Evolutionary conservation across 805 yeast genomes (phyloP).

Genomic region (Tetrapisispora pingtungensis): DNA sequence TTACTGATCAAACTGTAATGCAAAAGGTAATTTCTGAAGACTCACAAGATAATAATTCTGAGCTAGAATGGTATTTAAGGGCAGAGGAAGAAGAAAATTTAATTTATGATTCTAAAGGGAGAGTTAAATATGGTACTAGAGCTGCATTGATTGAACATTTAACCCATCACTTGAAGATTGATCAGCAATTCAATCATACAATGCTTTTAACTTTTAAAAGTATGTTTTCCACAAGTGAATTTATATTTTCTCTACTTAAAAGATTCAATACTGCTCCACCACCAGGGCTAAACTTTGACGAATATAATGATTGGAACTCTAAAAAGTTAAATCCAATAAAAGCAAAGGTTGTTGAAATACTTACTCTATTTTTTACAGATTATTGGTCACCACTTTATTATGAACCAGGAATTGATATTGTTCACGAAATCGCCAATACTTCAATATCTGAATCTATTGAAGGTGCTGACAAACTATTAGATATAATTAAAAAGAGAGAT

Average conservation of each 20-base stretch:
- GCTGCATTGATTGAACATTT: slow-evolving; percentile 68
- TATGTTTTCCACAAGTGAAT: slow-evolving; percentile 54
- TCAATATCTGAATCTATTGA: slow-evolving; percentile 33
- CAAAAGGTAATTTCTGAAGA: neutral
- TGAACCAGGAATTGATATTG: slow-evolving; percentile 32
- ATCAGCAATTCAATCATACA: slow-evolving; percentile 51
- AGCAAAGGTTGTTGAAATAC: slow-evolving; percentile 48
- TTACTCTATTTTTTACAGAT: slow-evolving; percentile 52
- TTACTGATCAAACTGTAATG: slow-evolving; percentile 2
- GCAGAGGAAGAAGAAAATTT: slow-evolving; percentile 50
- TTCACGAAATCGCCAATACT: slow-evolving; percentile 28
- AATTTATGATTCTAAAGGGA: slow-evolving; percentile 56
- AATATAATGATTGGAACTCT: slow-evolving; percentile 62
- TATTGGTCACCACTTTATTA: slow-evolving; percentile 59
- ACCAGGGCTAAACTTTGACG: slow-evolving; percentile 73
- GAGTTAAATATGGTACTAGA: slow-evolving; percentile 70
- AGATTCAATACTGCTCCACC: slow-evolving; percentile 75
- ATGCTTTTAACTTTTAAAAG: slow-evolving; percentile 64
- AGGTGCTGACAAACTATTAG: slow-evolving; percentile 30
- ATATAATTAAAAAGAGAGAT: slow-evolving; percentile 22
- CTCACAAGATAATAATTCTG: slow-evolving; percentile 15
- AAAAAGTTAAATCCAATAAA: slow-evolving; percentile 60
- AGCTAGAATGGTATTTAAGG: slow-evolving; percentile 60
- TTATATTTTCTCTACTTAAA: slow-evolving; percentile 46
- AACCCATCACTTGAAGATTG: slow-evolving; percentile 57